Percentiles rank a stretch among this genome's conserved stretches.
These are phyloP conservation scores for Candida silvatica DNA, from an alignment of 805 yeast genomes.

Conservation along the genomic window DNA sequence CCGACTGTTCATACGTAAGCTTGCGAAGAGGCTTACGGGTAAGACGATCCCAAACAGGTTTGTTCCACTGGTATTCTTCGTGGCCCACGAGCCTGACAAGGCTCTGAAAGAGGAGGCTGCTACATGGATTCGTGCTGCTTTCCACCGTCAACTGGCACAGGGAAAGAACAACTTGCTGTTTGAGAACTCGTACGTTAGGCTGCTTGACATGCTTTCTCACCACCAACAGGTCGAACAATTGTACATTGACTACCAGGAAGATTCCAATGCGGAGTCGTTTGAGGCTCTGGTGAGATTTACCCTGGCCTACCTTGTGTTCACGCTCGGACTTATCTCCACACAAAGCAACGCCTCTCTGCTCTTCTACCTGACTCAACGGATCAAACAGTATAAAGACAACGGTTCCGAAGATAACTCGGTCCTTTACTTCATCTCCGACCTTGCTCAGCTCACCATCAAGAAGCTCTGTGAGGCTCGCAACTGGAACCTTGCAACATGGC, in stretches of 20 bases:
- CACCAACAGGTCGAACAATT: conserved; percentile 54
- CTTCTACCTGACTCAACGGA: conserved; percentile 67
- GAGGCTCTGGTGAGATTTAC: conserved; percentile 40
- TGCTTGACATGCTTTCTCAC: conserved; percentile 66
- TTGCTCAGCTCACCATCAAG: conserved; percentile 58
- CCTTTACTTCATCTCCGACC: conserved; percentile 63
- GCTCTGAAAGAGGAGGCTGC: conserved; percentile 39
- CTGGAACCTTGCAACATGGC: conserved; percentile 76
- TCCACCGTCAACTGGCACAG: conserved; percentile 24
- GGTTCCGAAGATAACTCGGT: conserved; percentile 25
- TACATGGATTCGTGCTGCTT: conserved; percentile 67
- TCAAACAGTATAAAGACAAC: conserved; percentile 64
- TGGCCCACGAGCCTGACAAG: conserved; percentile 66
- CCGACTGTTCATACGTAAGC: conserved; percentile 33
- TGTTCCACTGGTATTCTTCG: conserved; percentile 58
- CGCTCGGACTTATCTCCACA: conserved; percentile 49
- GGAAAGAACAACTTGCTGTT: conserved; percentile 34
- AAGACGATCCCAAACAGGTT: conserved; percentile 56
- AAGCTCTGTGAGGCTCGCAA: conserved; percentile 45
- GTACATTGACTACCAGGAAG: conserved; percentile 17
- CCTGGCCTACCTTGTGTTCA: conserved; percentile 51
- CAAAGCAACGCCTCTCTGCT: conserved; percentile 63
- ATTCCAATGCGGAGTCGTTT: conserved; percentile 4
- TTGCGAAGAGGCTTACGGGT: conserved; percentile 43
- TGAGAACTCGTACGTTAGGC: conserved; percentile 60